Evolutionary conservation across 2,329 filamentous ascomycete species (phyloP).

Genomic region (Aspergillus oerlinghausenensis): DNA sequence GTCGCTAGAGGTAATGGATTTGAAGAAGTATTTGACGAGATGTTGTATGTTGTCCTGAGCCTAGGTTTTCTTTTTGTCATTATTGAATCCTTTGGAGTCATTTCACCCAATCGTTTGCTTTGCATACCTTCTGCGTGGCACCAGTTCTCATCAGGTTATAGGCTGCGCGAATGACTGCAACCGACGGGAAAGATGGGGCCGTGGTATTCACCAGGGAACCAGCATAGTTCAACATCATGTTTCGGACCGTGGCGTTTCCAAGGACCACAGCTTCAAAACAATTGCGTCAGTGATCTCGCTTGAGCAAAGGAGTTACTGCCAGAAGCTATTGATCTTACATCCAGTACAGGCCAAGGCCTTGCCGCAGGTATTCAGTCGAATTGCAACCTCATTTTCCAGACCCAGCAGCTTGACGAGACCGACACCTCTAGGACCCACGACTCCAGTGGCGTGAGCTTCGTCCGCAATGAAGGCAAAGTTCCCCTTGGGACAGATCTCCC

Average conservation of each 20-base stretch:
- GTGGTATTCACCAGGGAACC: conserved; percentile 64
- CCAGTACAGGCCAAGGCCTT: conserved; percentile 53
- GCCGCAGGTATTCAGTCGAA: conserved; percentile 39
- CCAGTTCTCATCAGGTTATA: conserved; percentile 1
- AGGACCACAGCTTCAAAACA: conserved; percentile 48
- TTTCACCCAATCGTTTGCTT: too few species aligned
- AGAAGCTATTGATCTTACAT: conserved; percentile 38
- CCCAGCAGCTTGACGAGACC: conserved; percentile 42
- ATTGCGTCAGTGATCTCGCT: conserved; percentile 14
- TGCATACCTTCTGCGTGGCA: conserved; percentile 7
- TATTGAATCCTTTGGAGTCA: not conserved
- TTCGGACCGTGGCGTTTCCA: conserved; percentile 50
- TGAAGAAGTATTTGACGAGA: conserved; percentile 5
- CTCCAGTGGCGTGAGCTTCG: conserved; percentile 45
- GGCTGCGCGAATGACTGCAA: conserved; percentile 26
- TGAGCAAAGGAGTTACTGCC: not conserved
- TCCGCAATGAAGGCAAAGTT: conserved; percentile 30
- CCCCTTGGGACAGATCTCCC: conserved; percentile 30
- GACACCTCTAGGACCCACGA: conserved; percentile 38
- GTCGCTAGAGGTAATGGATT: conserved; percentile 3
- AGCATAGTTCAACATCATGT: conserved; percentile 64
- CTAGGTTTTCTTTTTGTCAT: not conserved
- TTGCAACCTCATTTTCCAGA: conserved; percentile 39
- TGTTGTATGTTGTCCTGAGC: conserved; percentile 14
- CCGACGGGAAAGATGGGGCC: conserved; percentile 53